These are phyloP conservation scores for Pyrenopolyporus hunteri DNA, from an alignment of 495 filamentous ascomycete species.

Conservation along the genomic window DNA sequence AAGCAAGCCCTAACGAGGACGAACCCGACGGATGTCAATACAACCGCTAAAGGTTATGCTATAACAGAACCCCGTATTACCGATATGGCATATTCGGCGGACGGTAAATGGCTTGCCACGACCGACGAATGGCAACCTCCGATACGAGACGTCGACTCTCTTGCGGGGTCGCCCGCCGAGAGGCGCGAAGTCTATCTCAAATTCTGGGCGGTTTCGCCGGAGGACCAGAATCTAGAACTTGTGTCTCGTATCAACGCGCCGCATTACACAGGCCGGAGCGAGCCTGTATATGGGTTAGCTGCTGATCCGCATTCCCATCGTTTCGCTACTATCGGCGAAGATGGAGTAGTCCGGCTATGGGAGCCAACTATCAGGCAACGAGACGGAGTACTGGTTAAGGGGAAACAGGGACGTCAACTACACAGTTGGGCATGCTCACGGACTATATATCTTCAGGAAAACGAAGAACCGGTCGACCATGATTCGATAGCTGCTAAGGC, in stretches of 20 bases:
- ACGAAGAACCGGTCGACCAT: conserved; percentile 47
- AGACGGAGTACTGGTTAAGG: conserved; percentile 64
- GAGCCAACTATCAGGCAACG: conserved; percentile 66
- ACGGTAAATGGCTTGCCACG: conserved; percentile 91
- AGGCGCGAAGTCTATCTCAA: conserved; percentile 80
- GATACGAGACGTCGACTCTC: conserved; percentile 61
- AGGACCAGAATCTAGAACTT: conserved; percentile 70
- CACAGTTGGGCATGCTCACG: conserved; percentile 76
- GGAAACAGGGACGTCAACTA: conserved; percentile 57
- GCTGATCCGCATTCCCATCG: conserved; percentile 67
- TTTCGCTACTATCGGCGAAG: conserved; percentile 85
- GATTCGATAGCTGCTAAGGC: conserved; percentile 18
- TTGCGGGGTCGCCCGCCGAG: conserved; percentile 52
- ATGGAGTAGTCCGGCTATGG: conserved; percentile 81
- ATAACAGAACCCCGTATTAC: conserved; percentile 77
- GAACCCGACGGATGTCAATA: conserved; percentile 79
- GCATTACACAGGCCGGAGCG: conserved; percentile 62
- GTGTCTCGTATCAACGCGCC: conserved; percentile 82
- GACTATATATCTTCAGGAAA: conserved; percentile 59
- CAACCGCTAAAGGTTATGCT: conserved; percentile 68
- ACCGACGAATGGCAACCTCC: conserved; percentile 88
- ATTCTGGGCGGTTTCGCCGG: conserved; percentile 82
- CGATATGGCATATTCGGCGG: conserved; percentile 70
- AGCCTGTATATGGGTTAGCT: conserved; percentile 71
- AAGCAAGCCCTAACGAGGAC: conserved; percentile 88